Evolutionary conservation across 2,329 filamentous ascomycete genomes (phyloP).

Genomic region (Botrytis byssoidea): DNA sequence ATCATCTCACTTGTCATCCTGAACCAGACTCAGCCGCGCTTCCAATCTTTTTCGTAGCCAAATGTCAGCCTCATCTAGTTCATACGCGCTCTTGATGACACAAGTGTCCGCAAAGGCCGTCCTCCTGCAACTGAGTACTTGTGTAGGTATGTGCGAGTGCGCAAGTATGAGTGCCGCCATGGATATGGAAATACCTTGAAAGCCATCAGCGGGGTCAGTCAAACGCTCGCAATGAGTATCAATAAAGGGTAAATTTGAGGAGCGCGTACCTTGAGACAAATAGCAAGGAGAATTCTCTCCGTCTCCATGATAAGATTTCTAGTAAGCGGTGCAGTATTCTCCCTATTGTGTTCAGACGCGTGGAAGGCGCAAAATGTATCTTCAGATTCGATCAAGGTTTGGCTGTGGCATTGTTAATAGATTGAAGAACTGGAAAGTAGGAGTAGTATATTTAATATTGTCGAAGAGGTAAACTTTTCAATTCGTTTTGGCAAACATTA

Average conservation of each 20-base stretch:
- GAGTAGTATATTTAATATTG: no score
- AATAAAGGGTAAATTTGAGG: background rate
- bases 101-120: background rate
- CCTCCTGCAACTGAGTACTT: fast-evolving
- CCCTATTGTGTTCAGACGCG: background rate
- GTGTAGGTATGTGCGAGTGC: background rate
- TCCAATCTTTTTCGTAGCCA: background rate
- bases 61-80: fast-evolving
- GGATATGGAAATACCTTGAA: background rate
- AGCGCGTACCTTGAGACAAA: background rate
- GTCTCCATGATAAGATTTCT: background rate
- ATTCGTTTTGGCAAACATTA: no score
- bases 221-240: background rate
- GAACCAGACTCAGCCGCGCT: background rate
- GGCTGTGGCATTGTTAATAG: no score
- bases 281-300: background rate
- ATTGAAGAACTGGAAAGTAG: no score
- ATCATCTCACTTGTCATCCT: background rate
- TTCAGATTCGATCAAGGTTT: no score
- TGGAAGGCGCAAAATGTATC: background rate
- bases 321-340: background rate
- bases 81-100: background rate
- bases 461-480: no score
- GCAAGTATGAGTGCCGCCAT: fast-evolving
- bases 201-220: background rate